A percentile compares a stretch with the other conserved stretches of the same genome.
Conservation (phyloP, 2,329 filamentous ascomycete species). For the Pseudocercospora musae region DNA sequence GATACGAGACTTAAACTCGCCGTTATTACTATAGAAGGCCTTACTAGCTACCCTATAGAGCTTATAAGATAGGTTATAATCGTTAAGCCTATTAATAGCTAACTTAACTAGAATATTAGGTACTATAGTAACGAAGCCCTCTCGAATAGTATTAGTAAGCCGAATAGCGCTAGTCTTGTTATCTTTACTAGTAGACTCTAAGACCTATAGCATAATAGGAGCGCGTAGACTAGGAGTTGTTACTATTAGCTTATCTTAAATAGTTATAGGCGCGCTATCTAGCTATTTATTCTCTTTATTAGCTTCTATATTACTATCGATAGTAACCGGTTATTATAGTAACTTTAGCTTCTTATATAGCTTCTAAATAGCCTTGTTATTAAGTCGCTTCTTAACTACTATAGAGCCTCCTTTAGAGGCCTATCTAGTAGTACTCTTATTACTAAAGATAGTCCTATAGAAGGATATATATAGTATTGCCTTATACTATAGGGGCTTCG, state of each 20-base stretch:
- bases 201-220: neutral
- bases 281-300: neutral
- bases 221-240: too few relatives aligned
- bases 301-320: neutral
- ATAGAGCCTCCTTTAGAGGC: neutral
- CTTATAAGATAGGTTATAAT: neutral
- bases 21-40: neutral
- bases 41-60: neutral
- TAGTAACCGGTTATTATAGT: neutral
- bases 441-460: neutral
- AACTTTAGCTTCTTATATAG: neutral
- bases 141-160: neutral
- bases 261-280: neutral
- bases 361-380: neutral
- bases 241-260: too few relatives aligned
- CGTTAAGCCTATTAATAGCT: neutral
- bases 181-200: neutral
- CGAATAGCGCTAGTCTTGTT: neutral
- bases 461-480: neutral
- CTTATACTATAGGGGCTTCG: neutral
- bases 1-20: neutral
- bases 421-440: neutral
- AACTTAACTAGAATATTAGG: neutral
- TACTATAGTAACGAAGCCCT: neutral
- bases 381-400: neutral